Base-by-base conservation (phyloP, 2,329 filamentous ascomycete genomes). In the Corinectria fuckeliana region DNA sequence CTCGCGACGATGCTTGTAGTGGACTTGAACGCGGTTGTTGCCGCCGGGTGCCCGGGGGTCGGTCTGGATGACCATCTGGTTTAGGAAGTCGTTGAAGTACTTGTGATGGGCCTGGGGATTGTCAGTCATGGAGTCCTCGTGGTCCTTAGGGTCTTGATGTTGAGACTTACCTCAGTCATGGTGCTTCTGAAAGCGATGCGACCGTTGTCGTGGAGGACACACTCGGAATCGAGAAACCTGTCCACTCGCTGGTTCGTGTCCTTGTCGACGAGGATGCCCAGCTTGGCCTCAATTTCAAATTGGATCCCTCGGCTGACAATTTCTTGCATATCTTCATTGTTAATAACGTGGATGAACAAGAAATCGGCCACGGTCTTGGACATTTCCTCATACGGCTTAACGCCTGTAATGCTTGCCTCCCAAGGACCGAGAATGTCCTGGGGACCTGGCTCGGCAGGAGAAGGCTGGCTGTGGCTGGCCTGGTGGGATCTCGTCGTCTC, bases 281-380 rank as follows among this genome's bases (percentile, higher is more conserved):
- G 81, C 75, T 98, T 98, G 9, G 93, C 95, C 78, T 99, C 95
- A 54, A 99, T 91, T 76, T 99, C 95, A 52, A 97, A 88, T 60
- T 92, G 85, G 13, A 93, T 89, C 6, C 87, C 87, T 14, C 85
- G 82, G 50, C 84, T 84, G 14, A 80, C 76, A 18, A 90, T 84
- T 66, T 90, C 87, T 28, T 83, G 83, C 34, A 88, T 81, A 64
- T 91, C 86, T n/a, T 84, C 81, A 61, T 88, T 87, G 50, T 83
- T 80, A 6, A 95, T 82, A 16, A 95, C 88, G 55, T 90, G 82
- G 47, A 85, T 74, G 72, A 88, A 96, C 10, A 97, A 79, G 69
- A 93, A 96, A 72, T 96, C 91, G 61, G 90, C 91, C n/a, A 96
- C 83, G 16, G 82, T 75, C 68, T 88, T 90, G n/a, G 88, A 87